Evolutionary conservation across 1,284 basidiomycete genomes (phyloP).

Genomic region (Inonotus obliquus): DNA sequence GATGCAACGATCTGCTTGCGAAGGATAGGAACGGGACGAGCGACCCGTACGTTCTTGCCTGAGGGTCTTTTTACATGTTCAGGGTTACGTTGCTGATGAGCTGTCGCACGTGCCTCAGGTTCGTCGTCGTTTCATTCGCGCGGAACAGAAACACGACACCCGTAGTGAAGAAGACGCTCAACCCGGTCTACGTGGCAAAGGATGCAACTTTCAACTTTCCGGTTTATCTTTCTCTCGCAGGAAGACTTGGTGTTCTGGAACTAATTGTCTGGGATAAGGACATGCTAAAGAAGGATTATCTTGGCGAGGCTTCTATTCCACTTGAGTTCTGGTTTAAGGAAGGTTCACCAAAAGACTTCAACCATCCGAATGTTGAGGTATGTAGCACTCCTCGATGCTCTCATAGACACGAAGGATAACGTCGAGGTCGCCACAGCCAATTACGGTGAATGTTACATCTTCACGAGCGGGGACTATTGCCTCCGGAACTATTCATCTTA

Average conservation of each 20-base stretch:
- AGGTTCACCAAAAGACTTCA: slow-evolving; percentile 43
- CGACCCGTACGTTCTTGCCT: slow-evolving; percentile 58
- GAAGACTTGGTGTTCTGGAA: slow-evolving; percentile 74
- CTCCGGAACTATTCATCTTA: slow-evolving; percentile 63
- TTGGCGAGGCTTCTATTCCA: slow-evolving; percentile 80
- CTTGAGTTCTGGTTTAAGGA: slow-evolving; percentile 78
- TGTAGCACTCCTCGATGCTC: slow-evolving; percentile 17
- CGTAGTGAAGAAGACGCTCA: slow-evolving; percentile 74
- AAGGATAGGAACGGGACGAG: slow-evolving; percentile 64
- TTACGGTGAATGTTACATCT: slow-evolving; percentile 56
- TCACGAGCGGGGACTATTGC: slow-evolving; percentile 57
- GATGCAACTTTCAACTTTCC: slow-evolving; percentile 87
- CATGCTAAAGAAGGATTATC: slow-evolving; percentile 83
- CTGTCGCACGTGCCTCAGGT: slow-evolving; percentile 37
- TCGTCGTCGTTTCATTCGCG: slow-evolving; percentile 67
- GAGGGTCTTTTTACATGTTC: not conserved
- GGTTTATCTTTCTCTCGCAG: slow-evolving; percentile 70
- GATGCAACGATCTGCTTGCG: slow-evolving; percentile 54
- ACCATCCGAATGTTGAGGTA: slow-evolving; percentile 56
- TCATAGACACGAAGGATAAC: too few relatives aligned
- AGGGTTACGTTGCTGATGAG: not conserved
- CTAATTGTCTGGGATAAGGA: slow-evolving; percentile 95
- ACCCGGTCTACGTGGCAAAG: slow-evolving; percentile 67
- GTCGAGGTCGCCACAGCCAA: slow-evolving; percentile 36
- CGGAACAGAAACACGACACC: slow-evolving; percentile 70